These are phyloP conservation scores for Cornus florida DNA, from an alignment of 148 eudicot genomes.

Conservation along the genomic window DNA sequence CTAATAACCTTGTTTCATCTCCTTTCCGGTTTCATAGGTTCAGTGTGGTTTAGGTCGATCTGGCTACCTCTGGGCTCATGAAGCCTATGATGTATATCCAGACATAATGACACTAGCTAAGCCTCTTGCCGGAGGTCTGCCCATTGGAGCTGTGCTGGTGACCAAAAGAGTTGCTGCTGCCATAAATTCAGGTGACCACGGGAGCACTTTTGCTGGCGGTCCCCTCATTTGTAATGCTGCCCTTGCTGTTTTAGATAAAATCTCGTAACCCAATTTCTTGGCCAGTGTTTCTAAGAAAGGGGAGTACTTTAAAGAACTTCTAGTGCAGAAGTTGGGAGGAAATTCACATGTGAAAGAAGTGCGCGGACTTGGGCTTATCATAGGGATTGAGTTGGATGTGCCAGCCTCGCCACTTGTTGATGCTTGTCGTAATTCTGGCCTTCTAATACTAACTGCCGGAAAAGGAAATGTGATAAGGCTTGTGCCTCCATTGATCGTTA, in stretches of 20 bases:
- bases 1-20: background rate
- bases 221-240: constrained; percentile 82
- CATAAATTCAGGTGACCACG: constrained; percentile 77
- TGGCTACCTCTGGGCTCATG: constrained; percentile 95
- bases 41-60: constrained; percentile 96
- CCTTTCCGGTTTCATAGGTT: constrained; percentile 41
- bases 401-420: constrained; percentile 65
- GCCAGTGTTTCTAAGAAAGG: constrained; percentile 67
- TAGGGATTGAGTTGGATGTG: constrained; percentile 75
- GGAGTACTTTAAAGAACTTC: constrained; percentile 45
- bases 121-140: constrained; percentile 93
- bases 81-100: constrained; percentile 67
- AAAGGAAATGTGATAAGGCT: constrained; percentile 84
- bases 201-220: constrained; percentile 93
- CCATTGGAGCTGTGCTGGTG: constrained; percentile 82
- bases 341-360: constrained; percentile 74
- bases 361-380: constrained; percentile 72
- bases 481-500: constrained; percentile 79
- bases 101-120: constrained; percentile 92
- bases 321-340: constrained; percentile 50
- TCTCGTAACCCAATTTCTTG: constrained; percentile 58
- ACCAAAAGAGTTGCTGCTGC: constrained; percentile 64
- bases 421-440: constrained; percentile 63
- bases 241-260: constrained; percentile 66
- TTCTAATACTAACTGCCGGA: constrained; percentile 83